Evolutionary conservation across 495 filamentous ascomycete species (phyloP), one percentile per base, ranked within the genome.

Genomic region (Aspergillus mulundensis): DNA sequence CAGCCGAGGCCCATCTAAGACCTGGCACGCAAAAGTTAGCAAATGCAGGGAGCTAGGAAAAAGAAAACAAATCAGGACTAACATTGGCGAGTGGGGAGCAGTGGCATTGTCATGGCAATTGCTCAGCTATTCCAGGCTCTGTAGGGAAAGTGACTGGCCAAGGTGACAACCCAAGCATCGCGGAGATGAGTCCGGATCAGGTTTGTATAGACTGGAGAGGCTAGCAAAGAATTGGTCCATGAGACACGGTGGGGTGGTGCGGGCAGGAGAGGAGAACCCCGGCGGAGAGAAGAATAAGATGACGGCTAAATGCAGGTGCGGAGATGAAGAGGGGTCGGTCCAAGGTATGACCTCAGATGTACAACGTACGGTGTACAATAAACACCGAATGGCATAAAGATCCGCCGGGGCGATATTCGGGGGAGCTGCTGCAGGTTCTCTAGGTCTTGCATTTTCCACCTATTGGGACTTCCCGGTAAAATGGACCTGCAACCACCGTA

Each of bases 231-330:
- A 50, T 39, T 36, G 49, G 42, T 54, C 51, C 55, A 60, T 60
- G 16, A 60, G 39, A 45, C 41, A 12, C 42, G 6, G 19, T 10
- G 32, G 25, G 12, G 19, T 11, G 24, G 39, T 58, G 32, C 14
- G 34, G 43, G 21, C 23, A 25, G 16, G 25, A 28, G 25, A 28
- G 25, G 25, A 28, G 7, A 49, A 24, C 42, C 42, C 46, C 41
- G 42, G 24, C 16, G 28, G 28, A 16, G 30, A 36, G 12, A 24
- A 20, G 51, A 20, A 15, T 14, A 49, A 59, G 36, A 54, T 50
- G 14, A 44, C 57, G 57, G 57, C 28, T 60, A 60, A 60, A 60
- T 54, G 49, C 24, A 36, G 30, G 6, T 50, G 21, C 23, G 51
- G 46, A 34, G 21, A 34, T 23, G 32, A 47, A 36, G 38, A 34